These are phyloP conservation scores for Fusarium oxysporum DNA, from an alignment of 2,329 filamentous ascomycete genomes.

Conservation along the genomic window DNA sequence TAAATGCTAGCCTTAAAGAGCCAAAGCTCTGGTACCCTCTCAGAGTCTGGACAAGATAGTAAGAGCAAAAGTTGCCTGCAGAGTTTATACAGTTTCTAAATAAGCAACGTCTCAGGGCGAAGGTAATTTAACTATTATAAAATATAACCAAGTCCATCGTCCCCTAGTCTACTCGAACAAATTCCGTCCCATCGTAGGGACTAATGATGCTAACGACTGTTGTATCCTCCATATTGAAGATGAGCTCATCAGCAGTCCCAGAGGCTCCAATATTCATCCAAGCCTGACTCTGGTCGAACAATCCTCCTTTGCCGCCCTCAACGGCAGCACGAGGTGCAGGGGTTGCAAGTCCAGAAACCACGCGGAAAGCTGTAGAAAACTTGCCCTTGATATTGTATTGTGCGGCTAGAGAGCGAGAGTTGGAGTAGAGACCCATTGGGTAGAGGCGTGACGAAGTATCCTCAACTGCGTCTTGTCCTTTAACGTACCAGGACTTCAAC, in stretches of 20 bases:
- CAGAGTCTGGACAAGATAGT: too few relatives aligned
- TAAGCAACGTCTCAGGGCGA: not conserved
- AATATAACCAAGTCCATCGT: not conserved
- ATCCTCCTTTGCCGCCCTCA: constrained; percentile 2
- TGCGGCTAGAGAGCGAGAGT: not conserved
- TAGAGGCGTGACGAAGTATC: not conserved
- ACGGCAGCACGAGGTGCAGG: not conserved
- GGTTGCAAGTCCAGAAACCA: not conserved
- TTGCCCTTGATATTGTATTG: not conserved
- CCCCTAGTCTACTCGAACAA: not conserved
- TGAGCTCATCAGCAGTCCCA: constrained; percentile 7
- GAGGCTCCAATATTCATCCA: constrained; percentile 4
- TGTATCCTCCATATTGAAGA: not conserved
- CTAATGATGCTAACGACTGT: not conserved
- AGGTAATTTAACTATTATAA: not conserved
- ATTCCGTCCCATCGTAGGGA: not conserved
- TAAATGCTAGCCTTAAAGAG: too few relatives aligned
- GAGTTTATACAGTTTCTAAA: too few relatives aligned
- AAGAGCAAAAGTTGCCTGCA: too few relatives aligned
- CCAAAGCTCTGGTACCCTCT: too few relatives aligned
- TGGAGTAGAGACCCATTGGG: not conserved
- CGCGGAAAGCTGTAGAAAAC: not conserved
- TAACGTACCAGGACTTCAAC: not conserved
- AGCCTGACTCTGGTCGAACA: constrained; percentile 1
- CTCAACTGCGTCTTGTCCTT: not conserved